Evolutionary conservation across 1,284 basidiomycete genomes (phyloP), one percentile per base, ranked within the genome.

Genomic region (Moniliella sp.): DNA sequence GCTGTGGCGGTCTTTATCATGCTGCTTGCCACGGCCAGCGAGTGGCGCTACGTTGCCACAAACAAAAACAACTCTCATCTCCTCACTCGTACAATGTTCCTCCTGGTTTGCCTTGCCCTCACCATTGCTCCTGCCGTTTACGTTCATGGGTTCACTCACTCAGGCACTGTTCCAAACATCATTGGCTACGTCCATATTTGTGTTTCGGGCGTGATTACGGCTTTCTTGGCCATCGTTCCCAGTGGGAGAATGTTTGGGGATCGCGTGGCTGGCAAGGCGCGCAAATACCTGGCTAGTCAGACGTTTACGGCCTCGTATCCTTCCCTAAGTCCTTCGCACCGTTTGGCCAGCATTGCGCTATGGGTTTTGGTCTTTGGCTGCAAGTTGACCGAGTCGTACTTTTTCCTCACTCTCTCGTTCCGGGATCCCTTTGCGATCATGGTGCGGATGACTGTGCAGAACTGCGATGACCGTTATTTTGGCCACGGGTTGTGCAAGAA

Each of bases 11-110:
- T 54, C 3, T 16, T 57, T 26, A 39, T 59, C 34, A 59, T 59
- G 56, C 50, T 59, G 15, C 42, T 38, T 18, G 56, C 54, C 23
- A 59, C 56, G 28, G 42, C 57, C 28, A 54, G 49, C 30, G 56
- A 59, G 35, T 48, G 53, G 32, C 50, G 45, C 11, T 59, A 56
- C 43, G 54, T 57, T 15, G 54, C 56, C 11, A 56, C 51, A 19
- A 56, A 52, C 7, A 57, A 54, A 54, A 59, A 59, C 54, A 59
- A 59, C 47, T 54, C 54, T 23, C 53, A 48, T 42, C 56, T 56
- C 32, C 33, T 59, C 26, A 43, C 50, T n/a, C n/a, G 52, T 19
- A 43, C 56, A 43, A 35, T 55, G 34, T 53, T 59, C 43, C 35
- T 59, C n/a, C 41, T 41, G 19, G 39, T 56, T 32, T 57, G 54